Percentiles rank a stretch among this genome's conserved stretches.
These are phyloP conservation scores for Trichothecium roseum DNA, from an alignment of 2,329 filamentous ascomycete genomes.

Conservation along the genomic window DNA sequence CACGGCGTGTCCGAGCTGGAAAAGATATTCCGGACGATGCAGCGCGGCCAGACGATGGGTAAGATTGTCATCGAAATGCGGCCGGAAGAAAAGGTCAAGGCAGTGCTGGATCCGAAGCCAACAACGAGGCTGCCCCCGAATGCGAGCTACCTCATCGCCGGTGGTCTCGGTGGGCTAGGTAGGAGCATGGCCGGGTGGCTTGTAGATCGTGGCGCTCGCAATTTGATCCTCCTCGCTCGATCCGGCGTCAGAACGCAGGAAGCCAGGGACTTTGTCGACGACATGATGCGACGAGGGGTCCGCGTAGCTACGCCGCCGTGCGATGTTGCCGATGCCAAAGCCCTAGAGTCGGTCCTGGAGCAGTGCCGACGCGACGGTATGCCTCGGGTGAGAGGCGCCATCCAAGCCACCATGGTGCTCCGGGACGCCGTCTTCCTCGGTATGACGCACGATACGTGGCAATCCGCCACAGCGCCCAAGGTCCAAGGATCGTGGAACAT, in stretches of 20 bases:
- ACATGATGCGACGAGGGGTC: constrained; percentile 2
- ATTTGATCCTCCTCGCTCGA: constrained; percentile 16
- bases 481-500: constrained; percentile 11
- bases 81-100: no score
- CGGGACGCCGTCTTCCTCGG: constrained; percentile 13
- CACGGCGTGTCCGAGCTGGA: no score
- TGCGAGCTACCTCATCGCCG: constrained; percentile 35
- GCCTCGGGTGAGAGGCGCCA: constrained; percentile 9
- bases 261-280: constrained; percentile 9
- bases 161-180: constrained; percentile 39
- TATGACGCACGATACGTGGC: constrained; percentile 14
- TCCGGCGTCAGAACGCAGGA: constrained; percentile 10
- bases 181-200: constrained; percentile 28
- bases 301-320: constrained; percentile 2
- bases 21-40: no score
- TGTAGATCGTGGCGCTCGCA: constrained; percentile 10
- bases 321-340: background rate
- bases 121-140: constrained; percentile 8
- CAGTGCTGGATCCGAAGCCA: no score
- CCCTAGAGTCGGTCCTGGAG: constrained; percentile 3
- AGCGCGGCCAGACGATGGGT: no score
- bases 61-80: no score
- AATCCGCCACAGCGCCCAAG: constrained; percentile 12
- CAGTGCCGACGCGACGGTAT: background rate
- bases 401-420: constrained; percentile 20